Percentiles rank a stretch among this genome's conserved stretches.
These are phyloP conservation scores for Russula virescens DNA, from an alignment of 768 basidiomycete genomes.

Conservation along the genomic window DNA sequence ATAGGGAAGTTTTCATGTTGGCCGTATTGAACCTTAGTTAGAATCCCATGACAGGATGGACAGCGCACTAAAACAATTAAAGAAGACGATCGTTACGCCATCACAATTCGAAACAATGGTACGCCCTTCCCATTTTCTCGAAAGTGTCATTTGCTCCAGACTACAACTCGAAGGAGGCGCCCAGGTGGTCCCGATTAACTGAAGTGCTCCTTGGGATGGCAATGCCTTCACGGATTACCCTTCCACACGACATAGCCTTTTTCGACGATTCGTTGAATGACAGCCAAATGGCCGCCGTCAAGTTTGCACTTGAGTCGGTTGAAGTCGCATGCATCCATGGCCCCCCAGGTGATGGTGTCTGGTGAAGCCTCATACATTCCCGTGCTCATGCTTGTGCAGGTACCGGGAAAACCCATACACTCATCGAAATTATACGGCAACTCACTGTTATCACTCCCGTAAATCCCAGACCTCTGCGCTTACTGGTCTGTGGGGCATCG, in stretches of 20 bases:
- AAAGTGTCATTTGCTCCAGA: neutral
- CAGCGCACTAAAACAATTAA: conserved; percentile 64
- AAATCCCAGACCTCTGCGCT: conserved; percentile 48
- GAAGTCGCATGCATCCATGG: conserved; percentile 94
- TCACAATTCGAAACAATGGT: conserved; percentile 15
- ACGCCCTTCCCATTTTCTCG: neutral
- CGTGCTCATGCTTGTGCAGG: conserved; percentile 35
- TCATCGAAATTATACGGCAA: conserved; percentile 91
- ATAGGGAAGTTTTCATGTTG: conserved; percentile 45
- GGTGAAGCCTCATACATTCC: neutral
- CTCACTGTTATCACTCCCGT: conserved; percentile 45
- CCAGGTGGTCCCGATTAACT: conserved; percentile 42
- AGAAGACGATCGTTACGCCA: conserved; percentile 36
- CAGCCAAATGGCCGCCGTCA: conserved; percentile 80
- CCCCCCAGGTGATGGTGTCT: conserved; percentile 67
- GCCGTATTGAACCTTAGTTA: neutral
- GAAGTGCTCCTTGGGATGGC: conserved; percentile 68
- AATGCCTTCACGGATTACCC: conserved; percentile 37
- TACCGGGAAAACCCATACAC: conserved; percentile 93
- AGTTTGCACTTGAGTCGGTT: conserved; percentile 70
- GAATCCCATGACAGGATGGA: conserved; percentile 61
- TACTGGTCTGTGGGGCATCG: conserved; percentile 89
- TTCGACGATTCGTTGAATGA: conserved; percentile 74
- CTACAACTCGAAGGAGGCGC: conserved; percentile 29
- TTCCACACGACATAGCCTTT: conserved; percentile 46